phyloP scores from a whole-genome alignment of 495 filamentous ascomycete species.

The Penicillium desertorum region DNA sequence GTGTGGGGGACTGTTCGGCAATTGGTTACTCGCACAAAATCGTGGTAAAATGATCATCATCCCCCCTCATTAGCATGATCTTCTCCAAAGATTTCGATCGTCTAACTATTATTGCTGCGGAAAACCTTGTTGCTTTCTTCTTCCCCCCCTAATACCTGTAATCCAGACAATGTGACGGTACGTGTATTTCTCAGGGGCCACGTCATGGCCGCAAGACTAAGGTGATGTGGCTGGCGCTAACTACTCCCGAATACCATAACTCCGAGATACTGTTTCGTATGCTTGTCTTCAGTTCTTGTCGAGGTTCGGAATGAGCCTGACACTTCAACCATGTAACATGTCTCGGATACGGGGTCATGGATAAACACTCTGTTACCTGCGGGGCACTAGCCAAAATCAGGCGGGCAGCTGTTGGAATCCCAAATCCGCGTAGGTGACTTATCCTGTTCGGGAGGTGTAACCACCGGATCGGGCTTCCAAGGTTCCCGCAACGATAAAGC shows the following conservation, averaged over 20 bases:
- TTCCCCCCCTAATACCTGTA: neutral
- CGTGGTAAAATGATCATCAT: neutral
- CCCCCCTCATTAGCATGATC: neutral
- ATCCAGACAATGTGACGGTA: neutral
- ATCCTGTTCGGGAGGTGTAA: neutral
- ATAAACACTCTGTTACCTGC: neutral
- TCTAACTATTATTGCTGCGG: neutral
- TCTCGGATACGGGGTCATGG: neutral
- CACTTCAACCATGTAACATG: neutral
- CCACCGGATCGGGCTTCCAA: neutral
- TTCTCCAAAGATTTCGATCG: slow-evolving; percentile 3
- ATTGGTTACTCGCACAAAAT: neutral
- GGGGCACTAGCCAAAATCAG: neutral
- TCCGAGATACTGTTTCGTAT: neutral
- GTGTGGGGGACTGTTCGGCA: neutral
- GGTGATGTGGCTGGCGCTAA: neutral
- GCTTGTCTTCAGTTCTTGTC: neutral
- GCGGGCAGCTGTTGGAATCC: neutral
- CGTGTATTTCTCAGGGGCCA: neutral
- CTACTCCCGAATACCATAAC: neutral
- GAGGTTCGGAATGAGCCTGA: neutral
- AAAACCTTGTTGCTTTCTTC: neutral
- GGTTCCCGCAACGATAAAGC: neutral
- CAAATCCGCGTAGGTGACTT: neutral
- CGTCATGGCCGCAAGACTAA: slow-evolving; percentile 4